phyloP scores from a whole-genome alignment of 345 rosid species.

The Euphorbia pulcherrima region DNA sequence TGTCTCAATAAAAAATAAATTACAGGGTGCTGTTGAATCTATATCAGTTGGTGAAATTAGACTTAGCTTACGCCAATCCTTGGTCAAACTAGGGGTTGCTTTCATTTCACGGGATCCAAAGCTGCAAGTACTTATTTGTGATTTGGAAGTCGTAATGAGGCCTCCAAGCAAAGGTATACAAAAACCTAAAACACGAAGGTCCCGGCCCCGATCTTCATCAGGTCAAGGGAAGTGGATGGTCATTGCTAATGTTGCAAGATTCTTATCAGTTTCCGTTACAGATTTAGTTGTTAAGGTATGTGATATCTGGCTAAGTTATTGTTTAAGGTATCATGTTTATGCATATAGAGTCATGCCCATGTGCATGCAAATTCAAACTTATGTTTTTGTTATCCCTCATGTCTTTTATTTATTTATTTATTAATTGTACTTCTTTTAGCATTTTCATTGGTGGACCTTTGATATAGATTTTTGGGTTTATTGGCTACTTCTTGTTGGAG shows the following conservation, averaged over 20 bases:
- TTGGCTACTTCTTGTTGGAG: not conserved
- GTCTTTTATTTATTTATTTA: not conserved
- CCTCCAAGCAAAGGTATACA: slow-evolving; percentile 49
- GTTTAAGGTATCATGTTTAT: not conserved
- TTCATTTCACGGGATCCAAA: slow-evolving; percentile 88
- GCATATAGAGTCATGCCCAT: not conserved
- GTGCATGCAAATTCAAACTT: not conserved
- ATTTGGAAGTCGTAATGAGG: slow-evolving; percentile 80
- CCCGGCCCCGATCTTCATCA: slow-evolving; percentile 32
- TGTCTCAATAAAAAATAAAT: slow-evolving; percentile 23
- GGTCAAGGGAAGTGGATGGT: slow-evolving; percentile 95
- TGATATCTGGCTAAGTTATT: slow-evolving; percentile 5
- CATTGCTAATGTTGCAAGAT: slow-evolving; percentile 80
- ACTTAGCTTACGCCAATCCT: slow-evolving; percentile 82
- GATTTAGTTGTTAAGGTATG: slow-evolving; percentile 84
- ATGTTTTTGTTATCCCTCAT: not conserved
- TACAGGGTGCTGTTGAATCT: slow-evolving; percentile 93
- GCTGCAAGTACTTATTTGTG: slow-evolving; percentile 74
- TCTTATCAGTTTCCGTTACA: slow-evolving; percentile 77
- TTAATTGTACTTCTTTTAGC: not conserved
- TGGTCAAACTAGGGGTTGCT: slow-evolving; percentile 90
- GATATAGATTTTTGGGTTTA: not conserved
- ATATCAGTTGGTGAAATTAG: slow-evolving; percentile 85
- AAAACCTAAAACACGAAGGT: slow-evolving; percentile 49
- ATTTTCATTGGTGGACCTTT: not conserved